Evolutionary conservation across 371 early-diverging fungal species (phyloP).

Genomic region (Actinomortierella wolfii): DNA sequence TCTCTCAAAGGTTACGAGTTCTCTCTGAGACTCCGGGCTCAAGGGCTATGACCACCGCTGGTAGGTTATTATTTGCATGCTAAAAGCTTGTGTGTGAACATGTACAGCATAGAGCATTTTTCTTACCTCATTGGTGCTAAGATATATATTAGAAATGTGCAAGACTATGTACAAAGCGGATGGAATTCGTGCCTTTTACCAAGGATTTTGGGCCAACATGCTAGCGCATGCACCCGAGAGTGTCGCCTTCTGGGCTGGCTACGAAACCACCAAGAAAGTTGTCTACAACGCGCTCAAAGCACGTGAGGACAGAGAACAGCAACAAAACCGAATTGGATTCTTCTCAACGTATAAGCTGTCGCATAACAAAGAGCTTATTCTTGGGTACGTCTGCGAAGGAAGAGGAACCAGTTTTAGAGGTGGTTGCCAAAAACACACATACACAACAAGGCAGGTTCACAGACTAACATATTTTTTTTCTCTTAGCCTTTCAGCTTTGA

Average conservation of each 20-base stretch:
- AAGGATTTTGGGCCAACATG: conserved; percentile 33
- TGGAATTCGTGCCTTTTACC: conserved; percentile 38
- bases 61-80: too few species aligned
- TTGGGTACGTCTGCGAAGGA: conserved; percentile 30
- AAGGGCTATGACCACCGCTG: too few species aligned
- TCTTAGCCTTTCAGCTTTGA: conserved; percentile 25
- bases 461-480: background rate
- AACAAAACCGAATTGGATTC: conserved; percentile 22
- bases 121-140: background rate
- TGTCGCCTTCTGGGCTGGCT: conserved; percentile 44
- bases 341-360: conserved; percentile 29
- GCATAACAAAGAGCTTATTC: conserved; percentile 30
- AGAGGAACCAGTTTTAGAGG: too few species aligned
- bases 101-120: background rate
- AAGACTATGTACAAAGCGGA: conserved; percentile 41
- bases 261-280: conserved; percentile 35
- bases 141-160: conserved; percentile 17
- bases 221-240: conserved; percentile 28
- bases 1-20: too few species aligned
- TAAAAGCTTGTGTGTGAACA: too few species aligned
- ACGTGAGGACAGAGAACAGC: conserved; percentile 16
- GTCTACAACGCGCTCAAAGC: conserved; percentile 27
- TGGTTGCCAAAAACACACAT: too few species aligned
- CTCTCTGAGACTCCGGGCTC: too few species aligned
- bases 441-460: too few species aligned